Conservation (phyloP, 2,329 filamentous ascomycete genomes). For the Cercospora sp. region DNA sequence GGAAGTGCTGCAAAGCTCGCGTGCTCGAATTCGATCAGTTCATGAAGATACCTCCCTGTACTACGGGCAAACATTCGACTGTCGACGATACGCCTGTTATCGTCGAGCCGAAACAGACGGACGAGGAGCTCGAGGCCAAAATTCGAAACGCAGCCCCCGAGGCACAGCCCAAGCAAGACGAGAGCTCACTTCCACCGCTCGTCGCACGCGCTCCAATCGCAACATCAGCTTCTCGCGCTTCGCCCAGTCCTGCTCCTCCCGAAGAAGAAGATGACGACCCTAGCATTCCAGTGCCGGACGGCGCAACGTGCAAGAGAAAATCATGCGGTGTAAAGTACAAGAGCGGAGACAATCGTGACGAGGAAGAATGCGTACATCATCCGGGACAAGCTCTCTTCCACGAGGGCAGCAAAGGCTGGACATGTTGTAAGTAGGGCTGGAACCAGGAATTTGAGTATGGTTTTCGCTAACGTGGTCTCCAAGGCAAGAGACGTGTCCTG, state of each 20-base stretch:
- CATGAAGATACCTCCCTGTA: slow-evolving; percentile 87
- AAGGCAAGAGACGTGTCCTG: slow-evolving; percentile 75
- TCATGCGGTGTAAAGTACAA: slow-evolving; percentile 70
- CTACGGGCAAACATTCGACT: slow-evolving; percentile 85
- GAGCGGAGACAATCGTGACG: slow-evolving; percentile 60
- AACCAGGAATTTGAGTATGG: not conserved
- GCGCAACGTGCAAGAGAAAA: slow-evolving; percentile 73
- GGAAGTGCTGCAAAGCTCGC: slow-evolving; percentile 98
- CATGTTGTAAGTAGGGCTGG: slow-evolving; percentile 63
- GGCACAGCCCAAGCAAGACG: slow-evolving; percentile 32
- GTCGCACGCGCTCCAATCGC: slow-evolving; percentile 34
- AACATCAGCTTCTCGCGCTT: slow-evolving; percentile 36
- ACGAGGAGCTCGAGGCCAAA: slow-evolving; percentile 38
- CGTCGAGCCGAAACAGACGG: slow-evolving; percentile 28
- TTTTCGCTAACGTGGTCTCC: not conserved
- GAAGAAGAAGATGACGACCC: slow-evolving; percentile 88
- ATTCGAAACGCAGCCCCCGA: slow-evolving; percentile 26
- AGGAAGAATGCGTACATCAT: slow-evolving; percentile 82
- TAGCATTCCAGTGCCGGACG: slow-evolving; percentile 68
- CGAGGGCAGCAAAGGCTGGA: slow-evolving; percentile 97
- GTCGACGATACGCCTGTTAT: slow-evolving; percentile 67
- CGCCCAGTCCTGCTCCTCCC: slow-evolving; percentile 58
- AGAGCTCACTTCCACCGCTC: slow-evolving; percentile 29
- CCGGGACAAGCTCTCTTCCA: slow-evolving; percentile 92
- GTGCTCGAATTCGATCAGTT: slow-evolving; percentile 99